phyloP scores from a whole-genome alignment of 2,329 filamentous ascomycete species.

The Hymenotorrendiella dingleyae region DNA sequence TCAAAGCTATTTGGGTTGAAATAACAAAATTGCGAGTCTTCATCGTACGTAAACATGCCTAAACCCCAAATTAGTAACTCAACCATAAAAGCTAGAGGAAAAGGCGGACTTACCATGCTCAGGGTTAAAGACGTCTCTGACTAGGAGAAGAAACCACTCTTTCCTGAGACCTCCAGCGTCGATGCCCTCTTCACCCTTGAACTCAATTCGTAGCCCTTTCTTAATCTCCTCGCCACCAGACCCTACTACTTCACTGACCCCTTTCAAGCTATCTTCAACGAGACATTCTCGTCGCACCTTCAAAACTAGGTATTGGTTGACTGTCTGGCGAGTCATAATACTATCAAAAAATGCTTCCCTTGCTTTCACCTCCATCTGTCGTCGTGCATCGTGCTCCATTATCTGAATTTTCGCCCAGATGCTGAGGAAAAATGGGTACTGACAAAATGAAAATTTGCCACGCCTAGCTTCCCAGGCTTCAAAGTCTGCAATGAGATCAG shows the following conservation, averaged over 20 bases:
- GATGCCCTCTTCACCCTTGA: conserved; percentile 82
- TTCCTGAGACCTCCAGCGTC: conserved; percentile 86
- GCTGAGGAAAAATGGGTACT: conserved; percentile 86
- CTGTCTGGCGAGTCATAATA: conserved; percentile 67
- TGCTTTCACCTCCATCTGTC: conserved; percentile 85
- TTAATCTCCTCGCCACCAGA: conserved; percentile 80
- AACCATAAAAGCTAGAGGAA: neutral
- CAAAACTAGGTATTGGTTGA: conserved; percentile 73
- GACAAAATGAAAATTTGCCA: conserved; percentile 78
- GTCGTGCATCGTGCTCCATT: conserved; percentile 77
- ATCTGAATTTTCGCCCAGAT: conserved; percentile 91
- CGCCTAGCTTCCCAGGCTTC: conserved; percentile 76
- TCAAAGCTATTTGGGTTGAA: conserved; percentile 90
- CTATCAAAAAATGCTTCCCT: conserved; percentile 88
- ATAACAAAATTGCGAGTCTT: conserved; percentile 85
- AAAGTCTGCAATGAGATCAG: conserved; percentile 81
- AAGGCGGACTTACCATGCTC: conserved; percentile 61
- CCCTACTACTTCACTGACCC: conserved; percentile 79
- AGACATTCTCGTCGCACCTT: conserved; percentile 78
- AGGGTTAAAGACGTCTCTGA: conserved; percentile 85
- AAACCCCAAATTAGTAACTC: conserved; percentile 9
- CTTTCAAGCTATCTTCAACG: conserved; percentile 79
- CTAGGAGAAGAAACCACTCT: conserved; percentile 88
- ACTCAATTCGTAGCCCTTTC: conserved; percentile 80
- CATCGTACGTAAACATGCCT: conserved; percentile 91